These are phyloP conservation scores for Lipomyces anomalus DNA, from an alignment of 805 yeast genomes.

Conservation along the genomic window DNA sequence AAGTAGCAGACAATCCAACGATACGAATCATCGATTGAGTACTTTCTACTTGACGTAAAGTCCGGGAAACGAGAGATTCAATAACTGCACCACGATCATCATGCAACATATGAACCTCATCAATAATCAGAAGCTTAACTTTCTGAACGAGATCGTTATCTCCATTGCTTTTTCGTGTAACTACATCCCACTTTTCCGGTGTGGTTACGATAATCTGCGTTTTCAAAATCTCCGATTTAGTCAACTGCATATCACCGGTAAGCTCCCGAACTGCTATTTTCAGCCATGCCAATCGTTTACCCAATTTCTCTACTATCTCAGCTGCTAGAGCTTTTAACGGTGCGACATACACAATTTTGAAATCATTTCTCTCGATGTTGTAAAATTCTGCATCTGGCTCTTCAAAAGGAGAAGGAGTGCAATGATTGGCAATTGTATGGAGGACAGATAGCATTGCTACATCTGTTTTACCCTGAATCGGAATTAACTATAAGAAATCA, in stretches of 20 bases:
- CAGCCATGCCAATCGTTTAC: slow-evolving; percentile 70
- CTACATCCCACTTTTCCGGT: slow-evolving; percentile 97
- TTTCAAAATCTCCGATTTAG: slow-evolving; percentile 67
- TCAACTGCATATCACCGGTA: slow-evolving; percentile 93
- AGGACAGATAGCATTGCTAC: slow-evolving; percentile 78
- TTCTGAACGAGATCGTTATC: slow-evolving; percentile 79
- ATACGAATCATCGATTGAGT: slow-evolving; percentile 90
- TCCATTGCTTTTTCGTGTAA: slow-evolving; percentile 86
- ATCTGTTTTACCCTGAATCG: slow-evolving; percentile 71
- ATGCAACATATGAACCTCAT: slow-evolving; percentile 92
- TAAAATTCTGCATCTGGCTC: slow-evolving; percentile 42
- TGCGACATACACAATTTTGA: slow-evolving; percentile 88
- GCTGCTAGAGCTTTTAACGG: slow-evolving; percentile 94
- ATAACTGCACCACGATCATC: slow-evolving; percentile 98
- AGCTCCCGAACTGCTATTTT: slow-evolving; percentile 82
- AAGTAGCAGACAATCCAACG: slow-evolving; percentile 89
- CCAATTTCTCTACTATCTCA: slow-evolving; percentile 88
- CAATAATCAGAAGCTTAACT: slow-evolving; percentile 81
- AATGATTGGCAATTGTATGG: slow-evolving; percentile 68
- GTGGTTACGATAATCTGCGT: slow-evolving; percentile 91
- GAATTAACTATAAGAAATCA: not conserved
- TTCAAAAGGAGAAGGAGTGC: slow-evolving; percentile 40
- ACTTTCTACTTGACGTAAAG: slow-evolving; percentile 89
- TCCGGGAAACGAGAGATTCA: slow-evolving; percentile 90
- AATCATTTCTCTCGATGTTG: slow-evolving; percentile 72